A percentile compares a stretch with the other conserved stretches of the same genome.
Conservation (phyloP, 768 basidiomycete species). For the Mycena latifolia region DNA sequence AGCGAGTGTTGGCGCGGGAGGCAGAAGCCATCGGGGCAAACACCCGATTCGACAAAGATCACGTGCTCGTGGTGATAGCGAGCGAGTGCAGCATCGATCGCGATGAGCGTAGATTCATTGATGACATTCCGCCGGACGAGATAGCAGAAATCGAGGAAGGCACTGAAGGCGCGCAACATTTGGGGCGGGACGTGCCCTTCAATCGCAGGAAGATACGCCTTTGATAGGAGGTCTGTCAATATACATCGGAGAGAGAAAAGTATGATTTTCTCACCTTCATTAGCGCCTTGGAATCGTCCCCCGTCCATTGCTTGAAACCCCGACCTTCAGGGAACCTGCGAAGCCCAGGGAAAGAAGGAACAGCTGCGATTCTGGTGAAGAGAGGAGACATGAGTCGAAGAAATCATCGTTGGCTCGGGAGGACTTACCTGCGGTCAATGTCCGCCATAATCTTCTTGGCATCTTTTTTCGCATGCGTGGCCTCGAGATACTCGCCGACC, state of each 20-base stretch:
- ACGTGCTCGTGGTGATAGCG: slow-evolving; percentile 39
- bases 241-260: slow-evolving; percentile 13
- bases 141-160: slow-evolving; percentile 50
- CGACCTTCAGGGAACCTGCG: slow-evolving; percentile 44
- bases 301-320: slow-evolving; percentile 51
- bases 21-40: slow-evolving; percentile 47
- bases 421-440: slow-evolving; percentile 44
- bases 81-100: slow-evolving; percentile 34
- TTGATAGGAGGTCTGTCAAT: slow-evolving; percentile 40
- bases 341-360: slow-evolving; percentile 42
- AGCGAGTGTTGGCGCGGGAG: slow-evolving; percentile 49
- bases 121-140: slow-evolving; percentile 37
- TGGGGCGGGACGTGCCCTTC: too few species aligned
- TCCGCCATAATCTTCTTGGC: slow-evolving; percentile 44
- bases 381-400: not conserved
- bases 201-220: slow-evolving; percentile 34
- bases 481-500: slow-evolving; percentile 43
- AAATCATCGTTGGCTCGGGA: too few species aligned
- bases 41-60: slow-evolving; percentile 32
- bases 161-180: slow-evolving; percentile 37
- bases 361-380: slow-evolving; percentile 42
- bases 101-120: slow-evolving; percentile 31
- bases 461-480: slow-evolving; percentile 19
- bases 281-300: slow-evolving; percentile 51
- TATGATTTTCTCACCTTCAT: slow-evolving; percentile 47